Percentiles rank a stretch among this genome's conserved stretches.
Evolutionary conservation across 2,329 filamentous ascomycete species (phyloP).

Genomic region (Ceratocystis ficicola): DNA sequence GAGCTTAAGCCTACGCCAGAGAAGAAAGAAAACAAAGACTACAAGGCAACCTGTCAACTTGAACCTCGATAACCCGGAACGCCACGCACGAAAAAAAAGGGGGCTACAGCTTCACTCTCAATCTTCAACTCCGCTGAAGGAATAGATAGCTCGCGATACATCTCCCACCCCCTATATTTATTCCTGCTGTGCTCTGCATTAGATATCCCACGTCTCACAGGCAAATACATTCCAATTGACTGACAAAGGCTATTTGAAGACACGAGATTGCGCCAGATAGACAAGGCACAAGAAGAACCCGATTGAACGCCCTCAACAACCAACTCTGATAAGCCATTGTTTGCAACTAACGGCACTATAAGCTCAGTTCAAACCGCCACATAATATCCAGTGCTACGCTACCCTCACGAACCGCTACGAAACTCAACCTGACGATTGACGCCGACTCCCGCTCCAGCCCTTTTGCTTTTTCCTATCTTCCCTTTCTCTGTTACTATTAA

Average conservation of each 20-base stretch:
- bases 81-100: neutral
- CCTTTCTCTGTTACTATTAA: neutral
- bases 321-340: no score
- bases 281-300: no score
- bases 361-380: no score
- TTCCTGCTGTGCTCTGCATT: no score
- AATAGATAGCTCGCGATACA: neutral
- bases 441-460: neutral
- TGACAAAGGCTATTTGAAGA: no score
- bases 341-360: no score
- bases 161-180: neutral
- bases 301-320: no score
- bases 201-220: no score
- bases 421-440: neutral
- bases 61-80: neutral
- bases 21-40: neutral
- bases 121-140: neutral
- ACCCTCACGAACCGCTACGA: neutral
- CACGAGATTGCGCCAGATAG: no score
- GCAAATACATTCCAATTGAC: no score
- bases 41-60: constrained; percentile 11
- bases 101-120: neutral
- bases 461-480: constrained; percentile 3
- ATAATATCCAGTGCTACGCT: neutral
- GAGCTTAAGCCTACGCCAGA: no score